phyloP scores from a whole-genome alignment of 139 green algal genomes.

The Trebouxia sp. region DNA sequence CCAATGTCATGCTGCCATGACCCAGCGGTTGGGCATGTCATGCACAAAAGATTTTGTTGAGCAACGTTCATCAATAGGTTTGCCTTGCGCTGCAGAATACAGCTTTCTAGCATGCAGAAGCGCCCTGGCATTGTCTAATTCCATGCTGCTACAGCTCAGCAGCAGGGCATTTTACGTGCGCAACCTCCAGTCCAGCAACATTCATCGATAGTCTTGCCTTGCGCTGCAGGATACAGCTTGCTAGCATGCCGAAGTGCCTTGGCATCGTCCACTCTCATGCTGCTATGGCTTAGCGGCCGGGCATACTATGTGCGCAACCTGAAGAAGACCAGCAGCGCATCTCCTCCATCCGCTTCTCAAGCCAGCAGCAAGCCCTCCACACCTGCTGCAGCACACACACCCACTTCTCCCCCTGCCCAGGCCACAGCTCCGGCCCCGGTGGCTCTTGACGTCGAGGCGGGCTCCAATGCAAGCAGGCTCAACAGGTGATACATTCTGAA shows the following conservation, averaged over 20 bases:
- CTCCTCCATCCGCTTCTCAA: not conserved
- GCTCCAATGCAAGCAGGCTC: not conserved
- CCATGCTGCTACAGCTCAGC: too few relatives aligned
- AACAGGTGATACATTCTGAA: not conserved
- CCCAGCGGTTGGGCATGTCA: too few relatives aligned
- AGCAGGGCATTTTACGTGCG: too few relatives aligned
- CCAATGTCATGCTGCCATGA: too few relatives aligned
- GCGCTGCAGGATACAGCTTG: not conserved
- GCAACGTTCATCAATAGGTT: too few relatives aligned
- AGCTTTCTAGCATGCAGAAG: too few relatives aligned
- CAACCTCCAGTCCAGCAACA: too few relatives aligned
- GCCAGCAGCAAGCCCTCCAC: not conserved
- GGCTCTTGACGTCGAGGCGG: not conserved
- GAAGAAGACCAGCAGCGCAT: not conserved
- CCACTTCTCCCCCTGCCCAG: not conserved
- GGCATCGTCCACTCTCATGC: slow-evolving; percentile 17
- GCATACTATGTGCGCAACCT: not conserved
- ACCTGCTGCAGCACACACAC: not conserved
- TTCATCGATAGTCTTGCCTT: too few relatives aligned
- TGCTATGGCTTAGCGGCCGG: slow-evolving; percentile 3
- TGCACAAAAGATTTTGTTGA: too few relatives aligned
- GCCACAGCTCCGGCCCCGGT: not conserved
- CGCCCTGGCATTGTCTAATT: too few relatives aligned
- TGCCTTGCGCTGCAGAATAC: too few relatives aligned
- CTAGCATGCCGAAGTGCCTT: slow-evolving; percentile 11